Percentiles rank a stretch among this genome's conserved stretches.
Evolutionary conservation across 768 basidiomycete genomes (phyloP).

Genomic region (Naganishia randhawae): DNA sequence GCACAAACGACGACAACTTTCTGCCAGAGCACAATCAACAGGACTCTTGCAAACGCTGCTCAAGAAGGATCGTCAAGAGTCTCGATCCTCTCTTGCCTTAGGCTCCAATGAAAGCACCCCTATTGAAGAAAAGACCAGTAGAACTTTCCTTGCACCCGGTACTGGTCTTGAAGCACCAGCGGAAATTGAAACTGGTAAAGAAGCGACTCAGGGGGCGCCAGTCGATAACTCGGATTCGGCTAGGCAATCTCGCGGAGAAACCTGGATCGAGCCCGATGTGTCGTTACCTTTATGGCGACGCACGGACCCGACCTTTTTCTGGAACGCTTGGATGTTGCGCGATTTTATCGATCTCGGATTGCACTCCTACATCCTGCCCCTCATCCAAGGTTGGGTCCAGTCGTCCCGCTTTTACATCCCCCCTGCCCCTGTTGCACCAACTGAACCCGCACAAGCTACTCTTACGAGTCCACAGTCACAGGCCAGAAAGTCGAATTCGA

Average conservation of each 20-base stretch:
- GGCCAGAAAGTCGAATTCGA: constrained; percentile 1
- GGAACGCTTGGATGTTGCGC: constrained; percentile 84
- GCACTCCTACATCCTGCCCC: constrained; percentile 79
- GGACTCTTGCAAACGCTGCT: constrained; percentile 40
- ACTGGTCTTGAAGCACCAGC: constrained; percentile 27
- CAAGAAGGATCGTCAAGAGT: constrained; percentile 24
- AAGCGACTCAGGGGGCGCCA: constrained; percentile 34
- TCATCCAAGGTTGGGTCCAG: constrained; percentile 92
- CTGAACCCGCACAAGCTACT: constrained; percentile 30
- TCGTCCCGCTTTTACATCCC: constrained; percentile 63
- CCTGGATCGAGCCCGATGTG: constrained; percentile 66
- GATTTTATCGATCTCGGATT: constrained; percentile 84
- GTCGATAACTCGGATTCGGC: constrained; percentile 29
- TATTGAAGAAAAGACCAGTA: constrained; percentile 66
- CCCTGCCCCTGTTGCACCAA: constrained; percentile 32
- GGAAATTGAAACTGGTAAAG: constrained; percentile 7
- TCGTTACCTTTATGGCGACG: constrained; percentile 85
- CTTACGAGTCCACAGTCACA: constrained; percentile 1
- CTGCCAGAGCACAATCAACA: constrained; percentile 32
- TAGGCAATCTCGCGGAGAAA: constrained; percentile 36
- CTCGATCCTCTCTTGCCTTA: background rate
- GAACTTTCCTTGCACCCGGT: background rate
- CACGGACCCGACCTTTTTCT: constrained; percentile 88
- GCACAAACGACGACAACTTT: constrained; percentile 40
- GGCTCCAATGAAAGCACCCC: constrained; percentile 72